Evolutionary conservation across 305 asterid species (phyloP).

Genomic region (Striga hermonthica): DNA sequence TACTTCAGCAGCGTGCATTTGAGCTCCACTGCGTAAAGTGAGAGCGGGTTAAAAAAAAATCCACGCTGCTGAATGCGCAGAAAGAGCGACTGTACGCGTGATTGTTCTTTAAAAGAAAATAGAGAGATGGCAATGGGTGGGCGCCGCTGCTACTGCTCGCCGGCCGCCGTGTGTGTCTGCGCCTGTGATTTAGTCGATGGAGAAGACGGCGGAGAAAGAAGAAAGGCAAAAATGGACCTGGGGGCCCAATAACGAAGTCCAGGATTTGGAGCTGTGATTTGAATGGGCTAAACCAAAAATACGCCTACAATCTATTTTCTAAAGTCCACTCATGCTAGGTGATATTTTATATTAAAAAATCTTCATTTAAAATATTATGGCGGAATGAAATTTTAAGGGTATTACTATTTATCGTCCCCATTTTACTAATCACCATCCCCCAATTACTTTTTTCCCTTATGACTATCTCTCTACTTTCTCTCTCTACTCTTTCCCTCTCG

Average conservation of each 20-base stretch:
- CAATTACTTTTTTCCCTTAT: too few relatives aligned
- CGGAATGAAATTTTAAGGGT: too few relatives aligned
- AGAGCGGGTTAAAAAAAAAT: conserved; percentile 25
- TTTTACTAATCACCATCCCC: too few relatives aligned
- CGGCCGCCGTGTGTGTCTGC: conserved; percentile 14
- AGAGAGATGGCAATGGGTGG: conserved; percentile 5
- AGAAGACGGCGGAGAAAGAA: conserved; percentile 34
- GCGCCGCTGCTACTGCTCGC: conserved; percentile 18
- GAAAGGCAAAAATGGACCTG: conserved; percentile 28
- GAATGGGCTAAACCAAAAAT: too few relatives aligned
- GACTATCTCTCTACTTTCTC: too few relatives aligned
- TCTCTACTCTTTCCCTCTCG: too few relatives aligned
- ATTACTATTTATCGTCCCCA: too few relatives aligned
- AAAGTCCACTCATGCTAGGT: too few relatives aligned
- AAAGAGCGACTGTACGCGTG: neutral
- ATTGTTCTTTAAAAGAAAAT: neutral
- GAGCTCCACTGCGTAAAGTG: conserved; percentile 38
- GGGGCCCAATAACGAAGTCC: conserved; percentile 41
- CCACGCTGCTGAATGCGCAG: conserved; percentile 25
- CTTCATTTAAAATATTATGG: too few relatives aligned
- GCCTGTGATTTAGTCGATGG: conserved; percentile 36
- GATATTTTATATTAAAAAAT: too few relatives aligned
- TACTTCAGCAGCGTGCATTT: conserved; percentile 57
- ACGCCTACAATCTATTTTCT: too few relatives aligned
- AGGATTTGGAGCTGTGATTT: neutral